Conservation (phyloP, 805 yeast species). For the Candida chauliodis region DNA sequence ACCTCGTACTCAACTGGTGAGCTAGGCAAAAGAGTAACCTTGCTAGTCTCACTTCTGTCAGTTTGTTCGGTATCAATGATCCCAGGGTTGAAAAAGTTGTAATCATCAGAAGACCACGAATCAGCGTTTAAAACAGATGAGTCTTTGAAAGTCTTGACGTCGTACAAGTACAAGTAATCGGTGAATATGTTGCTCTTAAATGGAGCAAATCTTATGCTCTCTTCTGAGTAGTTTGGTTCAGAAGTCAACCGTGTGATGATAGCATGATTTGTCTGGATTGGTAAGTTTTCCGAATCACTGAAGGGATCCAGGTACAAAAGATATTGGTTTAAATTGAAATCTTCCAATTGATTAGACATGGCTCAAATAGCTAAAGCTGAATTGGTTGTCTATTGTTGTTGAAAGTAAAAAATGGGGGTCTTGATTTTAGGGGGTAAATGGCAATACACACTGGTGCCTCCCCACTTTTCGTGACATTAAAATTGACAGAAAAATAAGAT, state of each 20-base stretch:
- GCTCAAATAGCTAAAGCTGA: no score
- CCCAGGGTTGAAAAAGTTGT: constrained; percentile 6
- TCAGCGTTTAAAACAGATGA: background rate
- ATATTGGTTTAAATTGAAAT: constrained; percentile 2
- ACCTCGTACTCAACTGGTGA: constrained; percentile 3
- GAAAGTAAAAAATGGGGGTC: background rate
- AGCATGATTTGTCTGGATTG: background rate
- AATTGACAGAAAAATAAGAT: no score
- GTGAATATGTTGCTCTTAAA: background rate
- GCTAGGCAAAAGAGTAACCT: background rate
- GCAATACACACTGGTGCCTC: no score
- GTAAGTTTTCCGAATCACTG: background rate
- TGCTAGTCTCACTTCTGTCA: no score
- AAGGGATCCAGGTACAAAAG: constrained; percentile 1
- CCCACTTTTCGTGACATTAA: no score
- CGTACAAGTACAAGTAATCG: constrained; percentile 1
- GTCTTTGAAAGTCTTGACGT: background rate
- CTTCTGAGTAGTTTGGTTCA: background rate
- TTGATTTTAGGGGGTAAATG: constrained; percentile 1
- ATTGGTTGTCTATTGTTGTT: background rate
- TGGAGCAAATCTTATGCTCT: background rate
- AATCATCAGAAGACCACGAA: constrained; percentile 2
- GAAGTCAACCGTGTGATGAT: background rate
- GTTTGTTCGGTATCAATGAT: background rate
- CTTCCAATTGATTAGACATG: no score